phyloP scores from a whole-genome alignment of 2,329 filamentous ascomycete species.

The Cercospora sesami region DNA sequence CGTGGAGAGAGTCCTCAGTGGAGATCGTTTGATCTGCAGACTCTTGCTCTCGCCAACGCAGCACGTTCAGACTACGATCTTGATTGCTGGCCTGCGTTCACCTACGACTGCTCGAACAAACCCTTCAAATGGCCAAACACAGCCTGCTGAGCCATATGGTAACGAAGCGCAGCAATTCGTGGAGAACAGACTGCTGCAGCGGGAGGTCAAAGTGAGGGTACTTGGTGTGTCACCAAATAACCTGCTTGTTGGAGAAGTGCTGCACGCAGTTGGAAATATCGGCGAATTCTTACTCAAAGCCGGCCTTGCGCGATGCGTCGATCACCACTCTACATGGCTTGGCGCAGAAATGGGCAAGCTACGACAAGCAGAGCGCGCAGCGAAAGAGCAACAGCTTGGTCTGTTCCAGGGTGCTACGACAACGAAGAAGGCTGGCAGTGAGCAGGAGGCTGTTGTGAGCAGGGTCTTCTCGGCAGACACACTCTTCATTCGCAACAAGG shows the following conservation, averaged over 20 bases:
- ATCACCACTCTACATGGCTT: conserved; percentile 91
- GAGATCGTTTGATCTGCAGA: conserved; percentile 83
- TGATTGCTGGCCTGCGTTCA: conserved; percentile 84
- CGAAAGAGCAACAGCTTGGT: conserved; percentile 73
- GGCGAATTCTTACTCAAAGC: conserved; percentile 86
- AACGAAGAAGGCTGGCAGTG: conserved; percentile 57
- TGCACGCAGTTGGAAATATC: conserved; percentile 86
- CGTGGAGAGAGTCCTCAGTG: conserved; percentile 86
- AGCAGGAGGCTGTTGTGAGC: conserved; percentile 77
- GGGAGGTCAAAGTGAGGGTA: conserved; percentile 77
- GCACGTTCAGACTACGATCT: conserved; percentile 84
- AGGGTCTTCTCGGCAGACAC: conserved; percentile 88
- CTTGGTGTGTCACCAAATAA: conserved; percentile 87
- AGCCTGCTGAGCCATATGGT: conserved; percentile 84
- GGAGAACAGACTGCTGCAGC: conserved; percentile 80
- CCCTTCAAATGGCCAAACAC: conserved; percentile 73
- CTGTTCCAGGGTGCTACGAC: conserved; percentile 80
- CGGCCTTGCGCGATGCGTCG: conserved; percentile 87
- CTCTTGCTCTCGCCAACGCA: conserved; percentile 77
- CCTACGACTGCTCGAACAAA: conserved; percentile 86
- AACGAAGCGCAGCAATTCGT: conserved; percentile 88
- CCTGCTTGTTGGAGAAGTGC: conserved; percentile 81
- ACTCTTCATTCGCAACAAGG: conserved; percentile 80
- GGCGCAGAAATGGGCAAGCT: conserved; percentile 84
- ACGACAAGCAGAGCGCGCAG: conserved; percentile 81